phyloP scores from a whole-genome alignment of 1,284 basidiomycete species.

The Ganoderma sinense region DNA sequence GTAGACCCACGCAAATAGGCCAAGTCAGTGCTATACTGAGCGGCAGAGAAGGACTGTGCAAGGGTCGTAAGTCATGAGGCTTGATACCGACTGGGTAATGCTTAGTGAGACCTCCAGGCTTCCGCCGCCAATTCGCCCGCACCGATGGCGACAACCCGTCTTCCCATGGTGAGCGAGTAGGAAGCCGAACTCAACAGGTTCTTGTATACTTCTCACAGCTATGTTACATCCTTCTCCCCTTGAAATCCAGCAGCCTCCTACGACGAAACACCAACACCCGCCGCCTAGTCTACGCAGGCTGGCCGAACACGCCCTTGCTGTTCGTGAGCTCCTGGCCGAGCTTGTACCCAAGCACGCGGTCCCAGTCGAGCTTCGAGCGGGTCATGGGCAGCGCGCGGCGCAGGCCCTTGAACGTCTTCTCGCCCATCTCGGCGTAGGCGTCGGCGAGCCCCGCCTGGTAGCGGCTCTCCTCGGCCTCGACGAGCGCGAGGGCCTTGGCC shows the following conservation, averaged over 20 bases:
- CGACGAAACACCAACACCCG: no score
- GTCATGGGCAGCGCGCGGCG: conserved; percentile 90
- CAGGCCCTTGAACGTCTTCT: conserved; percentile 91
- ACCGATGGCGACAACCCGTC: no score
- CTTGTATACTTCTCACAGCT: conserved; percentile 22
- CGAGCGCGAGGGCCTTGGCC: conserved; percentile 81
- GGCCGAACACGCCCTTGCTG: conserved; percentile 67
- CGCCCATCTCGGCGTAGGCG: conserved; percentile 86
- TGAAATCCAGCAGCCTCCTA: no score
- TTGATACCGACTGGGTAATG: no score
- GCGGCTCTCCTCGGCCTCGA: conserved; percentile 79
- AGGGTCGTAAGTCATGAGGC: no score
- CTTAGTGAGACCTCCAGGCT: background rate
- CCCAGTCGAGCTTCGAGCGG: conserved; percentile 95
- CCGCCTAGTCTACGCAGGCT: background rate
- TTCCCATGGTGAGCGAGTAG: no score
- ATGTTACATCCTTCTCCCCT: conserved; percentile 19
- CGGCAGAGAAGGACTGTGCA: no score
- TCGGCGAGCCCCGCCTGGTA: conserved; percentile 83
- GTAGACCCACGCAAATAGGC: no score
- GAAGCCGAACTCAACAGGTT: background rate
- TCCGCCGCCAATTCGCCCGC: background rate
- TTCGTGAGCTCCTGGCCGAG: conserved; percentile 84
- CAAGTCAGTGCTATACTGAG: no score
- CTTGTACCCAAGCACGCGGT: conserved; percentile 89